Percentiles rank a stretch among this genome's conserved stretches.
Conservation (phyloP, 2,329 filamentous ascomycete genomes). For the Aureobasidium subglaciale region DNA sequence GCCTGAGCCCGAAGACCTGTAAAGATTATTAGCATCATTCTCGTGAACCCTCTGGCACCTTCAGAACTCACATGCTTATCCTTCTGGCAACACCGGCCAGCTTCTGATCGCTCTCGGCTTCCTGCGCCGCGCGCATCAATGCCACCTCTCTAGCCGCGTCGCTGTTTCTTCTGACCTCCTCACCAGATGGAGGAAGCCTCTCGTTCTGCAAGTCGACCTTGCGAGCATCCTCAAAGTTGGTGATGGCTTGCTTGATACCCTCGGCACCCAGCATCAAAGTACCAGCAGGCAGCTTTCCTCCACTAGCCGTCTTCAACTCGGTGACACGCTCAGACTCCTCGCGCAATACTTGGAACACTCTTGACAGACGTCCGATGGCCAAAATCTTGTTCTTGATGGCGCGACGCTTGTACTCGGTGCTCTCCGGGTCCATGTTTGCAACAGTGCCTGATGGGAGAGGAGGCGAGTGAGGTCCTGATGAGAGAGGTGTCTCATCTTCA, state of each 20-base stretch:
- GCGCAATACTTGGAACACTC: conserved; percentile 95
- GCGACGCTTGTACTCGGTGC: conserved; percentile 85
- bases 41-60: not conserved
- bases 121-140: conserved; percentile 74
- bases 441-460: conserved; percentile 45
- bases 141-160: conserved; percentile 76
- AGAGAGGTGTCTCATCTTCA: conserved; percentile 72
- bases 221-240: conserved; percentile 89
- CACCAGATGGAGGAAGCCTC: conserved; percentile 80
- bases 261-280: conserved; percentile 97
- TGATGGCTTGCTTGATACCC: conserved; percentile 97
- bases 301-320: conserved; percentile 93
- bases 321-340: conserved; percentile 96
- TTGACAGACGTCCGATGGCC: conserved; percentile 89
- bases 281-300: conserved; percentile 84
- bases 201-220: conserved; percentile 98
- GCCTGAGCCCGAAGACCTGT: conserved; percentile 36
- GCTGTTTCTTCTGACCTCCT: conserved; percentile 79
- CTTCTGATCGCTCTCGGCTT: conserved; percentile 87
- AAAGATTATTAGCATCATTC: conserved; percentile 17
- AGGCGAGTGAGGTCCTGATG: conserved; percentile 64
- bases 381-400: conserved; percentile 99
- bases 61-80: conserved; percentile 79
- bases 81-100: conserved; percentile 80
- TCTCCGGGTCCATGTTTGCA: conserved; percentile 63